A percentile compares a stretch with the other conserved stretches of the same genome.
Evolutionary conservation across 2,329 filamentous ascomycete species (phyloP).

Genomic region (Tolypocladium ovalisporum): DNA sequence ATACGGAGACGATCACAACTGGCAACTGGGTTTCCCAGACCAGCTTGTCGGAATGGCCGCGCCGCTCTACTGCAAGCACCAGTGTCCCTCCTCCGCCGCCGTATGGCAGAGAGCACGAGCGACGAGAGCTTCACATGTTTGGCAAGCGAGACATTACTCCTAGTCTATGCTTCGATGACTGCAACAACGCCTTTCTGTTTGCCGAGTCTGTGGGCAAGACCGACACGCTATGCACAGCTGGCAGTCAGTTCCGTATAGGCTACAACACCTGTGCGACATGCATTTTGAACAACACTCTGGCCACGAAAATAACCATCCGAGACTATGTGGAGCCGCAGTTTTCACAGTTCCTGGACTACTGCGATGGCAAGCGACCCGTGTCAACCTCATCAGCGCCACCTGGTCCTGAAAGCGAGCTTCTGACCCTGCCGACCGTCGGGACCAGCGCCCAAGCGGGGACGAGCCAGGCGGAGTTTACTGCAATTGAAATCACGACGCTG

Average conservation of each 20-base stretch:
- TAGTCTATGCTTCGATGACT: conserved; percentile 37
- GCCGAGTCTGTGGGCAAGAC: conserved; percentile 37
- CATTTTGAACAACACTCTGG: conserved; percentile 16
- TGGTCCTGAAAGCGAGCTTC: conserved; percentile 13
- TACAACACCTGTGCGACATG: conserved; percentile 31
- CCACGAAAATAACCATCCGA: conserved; percentile 15
- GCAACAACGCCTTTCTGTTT: conserved; percentile 38
- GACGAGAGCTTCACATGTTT: conserved; percentile 13
- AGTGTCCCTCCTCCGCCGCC: conserved; percentile 2
- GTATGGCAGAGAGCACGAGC: conserved; percentile 7
- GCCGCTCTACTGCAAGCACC: not conserved
- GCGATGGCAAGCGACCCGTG: conserved; percentile 17
- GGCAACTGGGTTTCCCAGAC: conserved; percentile 46
- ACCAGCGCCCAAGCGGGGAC: conserved; percentile 15
- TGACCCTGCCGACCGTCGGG: conserved; percentile 8
- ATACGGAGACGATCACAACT: conserved; percentile 35
- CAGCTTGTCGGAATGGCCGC: conserved; percentile 25
- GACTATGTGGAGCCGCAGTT: conserved; percentile 27
- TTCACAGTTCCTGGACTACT: conserved; percentile 34
- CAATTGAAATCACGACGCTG: conserved; percentile 5
- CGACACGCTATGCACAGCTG: conserved; percentile 28
- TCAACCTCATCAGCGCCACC: conserved; percentile 6
- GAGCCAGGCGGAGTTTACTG: conserved; percentile 10
- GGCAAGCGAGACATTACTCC: conserved; percentile 33
- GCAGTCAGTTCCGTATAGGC: conserved; percentile 29